phyloP scores from a whole-genome alignment of 2,329 filamentous ascomycete genomes.

The Nemania sp. region DNA sequence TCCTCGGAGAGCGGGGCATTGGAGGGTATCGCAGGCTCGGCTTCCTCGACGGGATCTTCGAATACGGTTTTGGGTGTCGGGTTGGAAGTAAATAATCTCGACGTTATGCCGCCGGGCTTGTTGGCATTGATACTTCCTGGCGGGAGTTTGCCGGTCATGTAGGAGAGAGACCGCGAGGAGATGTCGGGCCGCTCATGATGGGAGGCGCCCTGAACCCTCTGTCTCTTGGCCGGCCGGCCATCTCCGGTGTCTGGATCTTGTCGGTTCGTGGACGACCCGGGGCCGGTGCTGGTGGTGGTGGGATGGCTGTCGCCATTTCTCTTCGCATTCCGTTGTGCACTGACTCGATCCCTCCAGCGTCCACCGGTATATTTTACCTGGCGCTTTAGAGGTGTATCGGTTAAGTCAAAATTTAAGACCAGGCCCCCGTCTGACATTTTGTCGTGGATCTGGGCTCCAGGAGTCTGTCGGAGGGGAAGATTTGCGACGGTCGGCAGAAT shows the following conservation, averaged over 20 bases:
- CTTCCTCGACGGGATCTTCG: conserved; percentile 52
- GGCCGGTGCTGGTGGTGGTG: conserved; percentile 37
- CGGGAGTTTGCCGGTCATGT: conserved; percentile 44
- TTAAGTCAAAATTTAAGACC: conserved; percentile 87
- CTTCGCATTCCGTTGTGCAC: conserved; percentile 68
- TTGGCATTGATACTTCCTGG: conserved; percentile 41
- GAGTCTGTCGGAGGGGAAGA: conserved; percentile 17
- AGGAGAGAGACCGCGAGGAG: conserved; percentile 36
- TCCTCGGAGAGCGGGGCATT: conserved; percentile 89
- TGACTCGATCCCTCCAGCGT: conserved; percentile 87
- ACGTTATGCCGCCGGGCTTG: conserved; percentile 63
- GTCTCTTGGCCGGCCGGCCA: conserved; percentile 51
- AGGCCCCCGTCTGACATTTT: conserved; percentile 97
- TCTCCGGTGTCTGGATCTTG: conserved; percentile 30
- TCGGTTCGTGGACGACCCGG: conserved; percentile 37
- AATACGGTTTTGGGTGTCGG: conserved; percentile 70
- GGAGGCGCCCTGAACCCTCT: conserved; percentile 41
- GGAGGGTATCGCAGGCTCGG: conserved; percentile 71
- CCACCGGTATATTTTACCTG: conserved; percentile 79
- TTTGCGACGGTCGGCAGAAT: conserved; percentile 34
- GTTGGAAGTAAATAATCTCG: conserved; percentile 91
- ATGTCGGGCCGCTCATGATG: conserved; percentile 23
- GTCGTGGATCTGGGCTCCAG: conserved; percentile 3
- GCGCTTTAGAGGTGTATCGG: conserved; percentile 66
- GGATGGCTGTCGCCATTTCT: conserved; percentile 36